Base-by-base conservation (phyloP, 352 stramenopile genomes). In the Globisporangium nunn region DNA sequence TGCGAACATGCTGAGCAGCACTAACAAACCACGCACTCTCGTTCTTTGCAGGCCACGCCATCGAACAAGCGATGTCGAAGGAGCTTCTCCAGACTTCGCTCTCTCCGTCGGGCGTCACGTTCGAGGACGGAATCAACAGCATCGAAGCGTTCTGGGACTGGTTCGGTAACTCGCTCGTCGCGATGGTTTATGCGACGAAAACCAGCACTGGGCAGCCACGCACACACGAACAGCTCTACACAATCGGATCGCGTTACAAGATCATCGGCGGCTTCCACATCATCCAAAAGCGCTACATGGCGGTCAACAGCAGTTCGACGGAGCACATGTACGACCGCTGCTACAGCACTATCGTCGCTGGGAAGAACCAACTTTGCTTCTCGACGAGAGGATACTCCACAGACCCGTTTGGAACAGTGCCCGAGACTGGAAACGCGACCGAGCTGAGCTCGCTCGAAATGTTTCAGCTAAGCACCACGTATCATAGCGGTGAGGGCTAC, bases 241-340 rank as follows among this genome's bases (percentile, higher is more conserved):
- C 75, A 14, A 61, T 89, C 30, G 79, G 71, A 15, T 74, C 75
- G 7, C 75, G 84, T 39, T 88, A 69, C 1, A 56, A 74, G 10
- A 85, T 90, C 40, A 63, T 87, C 15, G 73, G 75, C 1, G 77
- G 77, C n/a, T 90, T 90, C 59, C 69, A 85, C 46, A 23, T 90
- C 35, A 53, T 80, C 45, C 79, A 90, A 56, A 72, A 58, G 41
- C 60, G 77, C 6, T 87, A 81, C 52, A 54, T 59, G 10, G 64
- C 65, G 3, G 62, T 87, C 47, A 87, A 87, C 41, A 80, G 71
- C 41, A 77, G 66, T 8, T 64, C 74, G 4, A 37, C 58, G 0
- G 58, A 53, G 3, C 75, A 77, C 23, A 77, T 72, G 59, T 63
- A 63, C 37, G 71, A 63, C 14, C 68, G 46, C 39, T 87, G 77